phyloP scores from a whole-genome alignment of 352 stramenopile species.

The Phytopythium montanum region DNA sequence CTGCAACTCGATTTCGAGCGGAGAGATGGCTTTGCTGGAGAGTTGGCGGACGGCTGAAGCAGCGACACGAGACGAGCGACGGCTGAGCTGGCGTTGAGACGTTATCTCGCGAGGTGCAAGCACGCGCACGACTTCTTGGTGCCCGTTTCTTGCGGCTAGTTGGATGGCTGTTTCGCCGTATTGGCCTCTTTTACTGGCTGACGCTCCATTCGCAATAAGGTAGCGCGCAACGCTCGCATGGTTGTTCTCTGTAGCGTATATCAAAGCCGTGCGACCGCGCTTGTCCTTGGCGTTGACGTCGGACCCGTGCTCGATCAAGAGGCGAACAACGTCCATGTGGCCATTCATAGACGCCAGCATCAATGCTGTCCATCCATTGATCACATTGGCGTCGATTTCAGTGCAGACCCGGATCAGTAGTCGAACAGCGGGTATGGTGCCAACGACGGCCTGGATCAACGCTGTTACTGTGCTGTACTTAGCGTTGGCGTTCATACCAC shows the following conservation, averaged over 20 bases:
- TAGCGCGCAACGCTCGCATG: not conserved
- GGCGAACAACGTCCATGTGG: not conserved
- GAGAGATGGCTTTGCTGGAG: no score
- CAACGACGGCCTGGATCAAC: not conserved
- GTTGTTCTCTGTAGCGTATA: not conserved
- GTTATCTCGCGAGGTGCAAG: not conserved
- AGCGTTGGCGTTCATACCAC: not conserved
- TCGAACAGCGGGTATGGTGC: no score
- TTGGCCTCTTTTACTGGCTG: no score
- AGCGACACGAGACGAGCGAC: no score
- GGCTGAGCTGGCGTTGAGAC: not conserved
- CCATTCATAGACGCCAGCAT: no score
- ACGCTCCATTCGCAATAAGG: not conserved
- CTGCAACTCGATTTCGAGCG: no score
- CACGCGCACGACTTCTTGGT: not conserved
- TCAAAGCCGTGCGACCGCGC: not conserved
- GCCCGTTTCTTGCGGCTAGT: not conserved
- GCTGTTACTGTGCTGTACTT: not conserved
- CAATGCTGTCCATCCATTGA: not conserved
- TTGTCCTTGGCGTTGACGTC: not conserved
- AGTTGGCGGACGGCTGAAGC: no score
- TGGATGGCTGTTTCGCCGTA: not conserved
- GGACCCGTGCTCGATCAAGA: not conserved
- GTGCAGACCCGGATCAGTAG: no score
- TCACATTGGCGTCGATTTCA: not conserved